These are phyloP conservation scores for Allomyces macrogynus DNA, from an alignment of 192 early-diverging fungal species.

Conservation along the genomic window DNA sequence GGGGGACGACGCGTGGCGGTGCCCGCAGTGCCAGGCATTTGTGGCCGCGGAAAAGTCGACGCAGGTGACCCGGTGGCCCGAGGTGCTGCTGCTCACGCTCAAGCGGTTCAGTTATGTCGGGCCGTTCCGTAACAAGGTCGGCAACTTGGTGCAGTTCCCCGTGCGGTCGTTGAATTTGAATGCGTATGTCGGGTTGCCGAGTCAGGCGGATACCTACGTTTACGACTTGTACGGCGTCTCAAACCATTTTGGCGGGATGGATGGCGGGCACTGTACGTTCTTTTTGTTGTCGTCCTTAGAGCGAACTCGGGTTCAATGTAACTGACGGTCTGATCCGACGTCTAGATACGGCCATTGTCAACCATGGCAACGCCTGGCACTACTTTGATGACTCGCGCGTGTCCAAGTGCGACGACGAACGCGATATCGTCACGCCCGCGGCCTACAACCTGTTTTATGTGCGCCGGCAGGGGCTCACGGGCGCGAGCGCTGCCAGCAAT, in stretches of 20 bases:
- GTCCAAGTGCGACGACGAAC: background rate
- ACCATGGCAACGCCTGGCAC: background rate
- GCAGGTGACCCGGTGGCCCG: constrained; percentile 57
- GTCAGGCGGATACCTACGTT: background rate
- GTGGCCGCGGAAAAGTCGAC: constrained; percentile 58
- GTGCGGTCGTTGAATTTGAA: constrained; percentile 12
- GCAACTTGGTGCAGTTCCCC: constrained; percentile 69
- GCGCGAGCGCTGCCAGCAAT: too few relatives aligned
- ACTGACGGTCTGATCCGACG: background rate
- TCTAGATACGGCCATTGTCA: background rate
- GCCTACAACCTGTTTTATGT: background rate
- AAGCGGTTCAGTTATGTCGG: constrained; percentile 86
- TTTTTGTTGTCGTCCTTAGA: too few relatives aligned
- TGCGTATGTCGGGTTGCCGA: background rate
- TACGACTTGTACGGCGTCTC: background rate
- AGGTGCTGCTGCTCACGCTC: constrained; percentile 77
- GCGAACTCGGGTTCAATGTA: background rate
- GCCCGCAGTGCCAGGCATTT: constrained; percentile 55
- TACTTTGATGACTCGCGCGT: constrained; percentile 1
- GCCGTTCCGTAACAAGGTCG: constrained; percentile 81
- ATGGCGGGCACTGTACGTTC: background rate
- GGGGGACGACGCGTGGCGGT: constrained; percentile 76
- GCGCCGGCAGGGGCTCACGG: background rate
- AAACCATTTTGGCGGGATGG: background rate
- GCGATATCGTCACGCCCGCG: background rate